These are phyloP conservation scores for Trichoderma atroviride DNA, from an alignment of 2,329 filamentous ascomycete genomes.

Conservation along the genomic window DNA sequence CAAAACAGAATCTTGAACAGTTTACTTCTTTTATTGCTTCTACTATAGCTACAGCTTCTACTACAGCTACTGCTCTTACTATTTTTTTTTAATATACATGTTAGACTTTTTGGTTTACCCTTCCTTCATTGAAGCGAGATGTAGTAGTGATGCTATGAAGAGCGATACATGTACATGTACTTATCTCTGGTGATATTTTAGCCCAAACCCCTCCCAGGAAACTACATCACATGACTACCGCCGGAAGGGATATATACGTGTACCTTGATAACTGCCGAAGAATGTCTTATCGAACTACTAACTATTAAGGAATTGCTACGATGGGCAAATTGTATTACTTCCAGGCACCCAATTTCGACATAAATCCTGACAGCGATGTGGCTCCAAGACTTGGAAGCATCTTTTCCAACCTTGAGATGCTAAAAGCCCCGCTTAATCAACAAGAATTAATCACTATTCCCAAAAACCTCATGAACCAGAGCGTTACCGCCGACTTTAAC, in stretches of 20 bases:
- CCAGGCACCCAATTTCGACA: not conserved
- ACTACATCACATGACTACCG: not conserved
- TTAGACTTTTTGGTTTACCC: too few species aligned
- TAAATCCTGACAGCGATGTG: not conserved
- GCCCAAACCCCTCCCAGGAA: too few species aligned
- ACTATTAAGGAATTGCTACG: not conserved
- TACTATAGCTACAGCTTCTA: too few species aligned
- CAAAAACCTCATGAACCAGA: not conserved
- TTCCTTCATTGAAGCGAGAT: too few species aligned
- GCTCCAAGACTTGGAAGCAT: not conserved
- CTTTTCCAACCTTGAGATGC: not conserved
- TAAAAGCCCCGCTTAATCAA: not conserved
- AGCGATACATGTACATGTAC: too few species aligned
- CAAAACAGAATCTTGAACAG: too few species aligned
- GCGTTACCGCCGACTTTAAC: not conserved
- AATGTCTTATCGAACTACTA: not conserved
- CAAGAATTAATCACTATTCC: not conserved
- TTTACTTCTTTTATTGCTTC: too few species aligned
- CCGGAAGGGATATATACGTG: too few species aligned
- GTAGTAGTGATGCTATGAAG: too few species aligned
- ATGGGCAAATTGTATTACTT: not conserved
- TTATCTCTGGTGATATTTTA: too few species aligned
- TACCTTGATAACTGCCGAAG: not conserved
- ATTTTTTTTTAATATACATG: too few species aligned
- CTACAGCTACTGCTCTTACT: too few species aligned